phyloP scores from a whole-genome alignment of 2,329 filamentous ascomycete species.

The Ophiostoma sp. region DNA sequence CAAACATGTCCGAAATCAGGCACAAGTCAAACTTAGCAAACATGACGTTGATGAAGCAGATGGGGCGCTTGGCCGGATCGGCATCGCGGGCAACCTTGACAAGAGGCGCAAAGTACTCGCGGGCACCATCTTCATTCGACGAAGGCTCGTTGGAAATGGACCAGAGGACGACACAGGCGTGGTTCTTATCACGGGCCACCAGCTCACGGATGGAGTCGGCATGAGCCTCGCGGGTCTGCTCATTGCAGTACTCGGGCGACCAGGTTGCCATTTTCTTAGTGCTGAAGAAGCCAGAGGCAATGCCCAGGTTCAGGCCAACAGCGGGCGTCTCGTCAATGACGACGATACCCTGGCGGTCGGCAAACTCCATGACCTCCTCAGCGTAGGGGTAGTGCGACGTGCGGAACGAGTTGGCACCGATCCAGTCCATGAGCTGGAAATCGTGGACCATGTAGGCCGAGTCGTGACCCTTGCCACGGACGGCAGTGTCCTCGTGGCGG shows the following conservation, averaged over 20 bases:
- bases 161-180: conserved; percentile 6
- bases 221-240: not conserved
- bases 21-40: not conserved
- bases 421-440: conserved; percentile 12
- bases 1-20: not conserved
- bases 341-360: conserved; percentile 9
- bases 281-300: not conserved
- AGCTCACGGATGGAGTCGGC: not conserved
- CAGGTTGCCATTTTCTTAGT: not conserved
- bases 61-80: not conserved
- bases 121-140: not conserved
- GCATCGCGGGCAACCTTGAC: not conserved
- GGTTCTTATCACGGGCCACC: conserved; percentile 7
- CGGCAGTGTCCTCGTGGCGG: not conserved
- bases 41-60: conserved; percentile 4
- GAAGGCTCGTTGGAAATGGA: not conserved
- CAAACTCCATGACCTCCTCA: conserved; percentile 9
- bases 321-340: conserved; percentile 6
- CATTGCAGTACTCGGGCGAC: not conserved
- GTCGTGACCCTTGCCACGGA: conserved; percentile 11
- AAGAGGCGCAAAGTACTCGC: conserved; percentile 6
- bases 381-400: conserved; percentile 9
- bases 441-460: conserved; percentile 5
- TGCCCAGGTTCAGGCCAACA: not conserved
- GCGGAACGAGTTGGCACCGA: conserved; percentile 3